phyloP scores from a whole-genome alignment of 2,329 filamentous ascomycete genomes.

The Coleophoma eucalyptorum region DNA sequence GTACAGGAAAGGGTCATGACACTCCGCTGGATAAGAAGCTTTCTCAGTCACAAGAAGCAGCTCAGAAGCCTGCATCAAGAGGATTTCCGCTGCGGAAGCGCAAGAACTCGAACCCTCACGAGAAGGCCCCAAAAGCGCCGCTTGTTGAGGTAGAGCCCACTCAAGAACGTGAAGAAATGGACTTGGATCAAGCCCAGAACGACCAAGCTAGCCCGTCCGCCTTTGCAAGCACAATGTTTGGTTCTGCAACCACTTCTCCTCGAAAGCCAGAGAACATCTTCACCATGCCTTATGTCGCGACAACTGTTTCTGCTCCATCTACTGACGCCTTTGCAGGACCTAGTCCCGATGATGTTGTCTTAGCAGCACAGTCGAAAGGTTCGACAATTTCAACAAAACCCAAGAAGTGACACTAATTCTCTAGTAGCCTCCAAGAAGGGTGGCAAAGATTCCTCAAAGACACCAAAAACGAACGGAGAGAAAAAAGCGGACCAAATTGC shows the following conservation, averaged over 20 bases:
- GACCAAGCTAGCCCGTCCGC: slow-evolving; percentile 31
- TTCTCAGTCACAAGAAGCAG: neutral
- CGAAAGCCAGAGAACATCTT: slow-evolving; percentile 20
- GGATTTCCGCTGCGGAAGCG: slow-evolving; percentile 26
- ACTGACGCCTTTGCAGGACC: slow-evolving; percentile 72
- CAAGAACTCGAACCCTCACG: slow-evolving; percentile 26
- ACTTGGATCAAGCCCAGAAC: slow-evolving; percentile 10
- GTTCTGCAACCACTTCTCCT: slow-evolving; percentile 14
- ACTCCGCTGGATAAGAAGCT: neutral
- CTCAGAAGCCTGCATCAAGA: slow-evolving; percentile 8
- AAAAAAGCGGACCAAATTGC: slow-evolving; percentile 39
- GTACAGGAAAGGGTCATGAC: neutral
- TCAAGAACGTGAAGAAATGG: slow-evolving; percentile 1
- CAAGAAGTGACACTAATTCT: slow-evolving; percentile 30
- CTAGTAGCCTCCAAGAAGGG: slow-evolving; percentile 37
- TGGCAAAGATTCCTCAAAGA: slow-evolving; percentile 31
- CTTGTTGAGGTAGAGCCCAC: slow-evolving; percentile 5
- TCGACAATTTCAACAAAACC: slow-evolving; percentile 40
- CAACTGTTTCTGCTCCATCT: slow-evolving; percentile 33
- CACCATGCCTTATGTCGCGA: slow-evolving; percentile 34
- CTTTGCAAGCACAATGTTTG: slow-evolving; percentile 40
- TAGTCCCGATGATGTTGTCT: slow-evolving; percentile 87
- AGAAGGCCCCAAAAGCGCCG: slow-evolving; percentile 17
- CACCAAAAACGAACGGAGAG: slow-evolving; percentile 32
- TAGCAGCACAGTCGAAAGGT: slow-evolving; percentile 87